Percentiles rank a stretch among this genome's conserved stretches.
phyloP scores from a whole-genome alignment of 139 green algal species.

The Tetraselmis striata region DNA sequence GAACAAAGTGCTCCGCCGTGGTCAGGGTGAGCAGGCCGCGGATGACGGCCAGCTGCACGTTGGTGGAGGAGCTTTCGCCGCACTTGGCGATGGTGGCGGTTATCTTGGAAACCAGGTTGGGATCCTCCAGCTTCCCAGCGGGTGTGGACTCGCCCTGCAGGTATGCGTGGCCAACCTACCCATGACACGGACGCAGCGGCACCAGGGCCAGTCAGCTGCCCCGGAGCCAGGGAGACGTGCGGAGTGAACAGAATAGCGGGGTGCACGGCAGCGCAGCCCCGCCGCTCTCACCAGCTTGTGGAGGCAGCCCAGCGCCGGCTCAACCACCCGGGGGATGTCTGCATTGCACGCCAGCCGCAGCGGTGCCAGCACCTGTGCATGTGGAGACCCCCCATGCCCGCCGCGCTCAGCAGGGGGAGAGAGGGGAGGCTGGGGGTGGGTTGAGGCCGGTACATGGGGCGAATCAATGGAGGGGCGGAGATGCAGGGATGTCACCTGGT shows the following conservation, averaged over 20 bases:
- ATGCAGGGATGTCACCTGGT: no score
- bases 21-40: conserved; percentile 73
- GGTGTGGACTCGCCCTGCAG: conserved; percentile 60
- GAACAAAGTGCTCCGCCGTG: conserved; percentile 83
- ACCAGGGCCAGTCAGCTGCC: no score
- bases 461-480: no score
- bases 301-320: conserved; percentile 71
- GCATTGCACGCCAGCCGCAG: conserved; percentile 51
- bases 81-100: conserved; percentile 44
- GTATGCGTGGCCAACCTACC: conserved; percentile 69
- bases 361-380: conserved; percentile 65
- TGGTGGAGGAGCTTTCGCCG: conserved; percentile 45
- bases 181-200: no score
- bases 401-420: no score
- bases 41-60: conserved; percentile 70
- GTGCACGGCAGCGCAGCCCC: no score
- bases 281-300: conserved; percentile 95
- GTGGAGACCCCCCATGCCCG: no score
- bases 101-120: conserved; percentile 37
- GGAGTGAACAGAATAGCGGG: no score
- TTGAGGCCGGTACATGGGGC: no score
- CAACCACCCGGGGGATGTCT: conserved; percentile 42
- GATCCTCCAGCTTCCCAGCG: conserved; percentile 45
- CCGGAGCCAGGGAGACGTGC: no score
- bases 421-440: no score